Conservation (phyloP, 352 stramenopile genomes). For the Phytophthora megakarya region DNA sequence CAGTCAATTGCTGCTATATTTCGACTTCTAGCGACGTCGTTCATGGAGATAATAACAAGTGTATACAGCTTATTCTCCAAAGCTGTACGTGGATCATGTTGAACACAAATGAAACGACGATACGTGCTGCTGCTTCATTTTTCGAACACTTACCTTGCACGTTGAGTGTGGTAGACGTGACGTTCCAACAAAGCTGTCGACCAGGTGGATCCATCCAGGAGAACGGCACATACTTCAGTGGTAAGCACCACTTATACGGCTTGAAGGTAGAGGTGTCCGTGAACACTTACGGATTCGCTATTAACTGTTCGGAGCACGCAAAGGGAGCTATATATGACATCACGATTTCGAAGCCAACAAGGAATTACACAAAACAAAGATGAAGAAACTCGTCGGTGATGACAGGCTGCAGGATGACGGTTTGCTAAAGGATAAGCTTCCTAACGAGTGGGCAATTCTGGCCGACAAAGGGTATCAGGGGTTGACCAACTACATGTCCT, state of each 20-base stretch:
- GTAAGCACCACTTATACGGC: constrained; percentile 8
- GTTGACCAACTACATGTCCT: too few relatives aligned
- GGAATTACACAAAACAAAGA: background rate
- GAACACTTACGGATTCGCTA: background rate
- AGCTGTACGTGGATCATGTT: constrained; percentile 7
- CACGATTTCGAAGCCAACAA: constrained; percentile 13
- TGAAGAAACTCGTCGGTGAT: background rate
- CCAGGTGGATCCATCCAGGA: constrained; percentile 1
- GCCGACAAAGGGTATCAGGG: background rate
- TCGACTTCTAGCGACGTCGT: background rate
- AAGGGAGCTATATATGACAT: constrained; percentile 9
- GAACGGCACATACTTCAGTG: constrained; percentile 6
- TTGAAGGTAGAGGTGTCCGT: constrained; percentile 10
- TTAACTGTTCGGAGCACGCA: constrained; percentile 7
- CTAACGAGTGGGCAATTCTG: background rate
- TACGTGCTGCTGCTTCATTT: background rate
- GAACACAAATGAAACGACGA: background rate
- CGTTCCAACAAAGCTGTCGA: constrained; percentile 14
- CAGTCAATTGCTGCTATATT: background rate
- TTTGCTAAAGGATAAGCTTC: background rate
- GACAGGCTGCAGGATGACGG: background rate
- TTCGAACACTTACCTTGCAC: background rate
- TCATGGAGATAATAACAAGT: constrained; percentile 1
- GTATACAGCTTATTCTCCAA: constrained; percentile 4
- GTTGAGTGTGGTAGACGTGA: constrained; percentile 8